Base-by-base conservation (phyloP, 1,139 yeast genomes). In the Taphrina sp. region DNA sequence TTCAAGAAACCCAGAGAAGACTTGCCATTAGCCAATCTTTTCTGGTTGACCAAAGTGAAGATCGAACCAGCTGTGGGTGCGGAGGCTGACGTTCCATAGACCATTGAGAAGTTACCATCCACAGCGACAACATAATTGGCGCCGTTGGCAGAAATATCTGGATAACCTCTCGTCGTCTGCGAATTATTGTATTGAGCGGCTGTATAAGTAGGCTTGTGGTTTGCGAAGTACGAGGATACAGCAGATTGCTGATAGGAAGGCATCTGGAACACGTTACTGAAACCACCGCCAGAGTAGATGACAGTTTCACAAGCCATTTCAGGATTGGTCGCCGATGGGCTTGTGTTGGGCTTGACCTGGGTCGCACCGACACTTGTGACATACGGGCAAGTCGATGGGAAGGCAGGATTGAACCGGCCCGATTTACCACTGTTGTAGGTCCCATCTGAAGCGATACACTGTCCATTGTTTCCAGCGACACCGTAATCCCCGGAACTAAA, bases 301-400 rank as follows among this genome's bases (percentile, higher is more conserved):
- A 38, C 52, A 1, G 34, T 44, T 26, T 24, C 37, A 19, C 33
- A 43, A 14, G 36, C 52, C 3, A 34, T 29, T 31, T 26, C 17
- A 20, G 22, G 17, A 14, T 41, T 29, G 16, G 34, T 34, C 3
- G 34, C 45, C 17, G 33, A 2, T 5, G 45, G 45, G 1, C n/a
- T n/a, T n/a, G n/a, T n/a, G n/a, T n/a, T n/a, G n/a, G n/a, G n/a
- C n/a, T n/a, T n/a, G n/a, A 41, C 23, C 22, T 22, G n/a, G 7
- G 52, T 47, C 7, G 36, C 52, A 12, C 52, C 52, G n/a, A 47
- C 35, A 17, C 44, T 22, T n/a, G 44, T 47, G 31, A 47, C 22
- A 20, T 36, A 47, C 3, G 52, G 52, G 26, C 52, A 47, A 28
- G 20, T 47, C 12, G 52, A 43, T 28, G 52, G 52, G 34, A 47